Evolutionary conservation across 1,284 basidiomycete species (phyloP).

Genomic region (Rhodotorula sp.): DNA sequence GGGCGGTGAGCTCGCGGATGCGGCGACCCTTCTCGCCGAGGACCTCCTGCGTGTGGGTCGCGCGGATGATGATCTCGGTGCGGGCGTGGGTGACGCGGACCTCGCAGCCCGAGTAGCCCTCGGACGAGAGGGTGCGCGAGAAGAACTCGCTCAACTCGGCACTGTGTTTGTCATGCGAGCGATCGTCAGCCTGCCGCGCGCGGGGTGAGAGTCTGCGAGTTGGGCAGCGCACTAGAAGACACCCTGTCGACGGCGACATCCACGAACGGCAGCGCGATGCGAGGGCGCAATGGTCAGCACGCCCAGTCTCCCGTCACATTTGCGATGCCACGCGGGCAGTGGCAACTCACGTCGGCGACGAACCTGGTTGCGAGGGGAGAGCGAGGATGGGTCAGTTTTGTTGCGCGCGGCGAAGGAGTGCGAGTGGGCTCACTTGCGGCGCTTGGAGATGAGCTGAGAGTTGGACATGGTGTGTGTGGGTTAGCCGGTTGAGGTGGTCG

Average conservation of each 20-base stretch:
- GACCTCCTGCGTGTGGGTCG: slow-evolving; percentile 99
- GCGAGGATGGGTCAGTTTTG: slow-evolving; percentile 12
- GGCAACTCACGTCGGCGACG: slow-evolving; percentile 40
- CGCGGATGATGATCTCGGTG: slow-evolving; percentile 99
- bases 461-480: slow-evolving; percentile 25
- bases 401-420: neutral
- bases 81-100: slow-evolving; percentile 99
- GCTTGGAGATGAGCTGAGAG: slow-evolving; percentile 40
- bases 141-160: slow-evolving; percentile 51
- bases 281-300: neutral
- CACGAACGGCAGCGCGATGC: neutral
- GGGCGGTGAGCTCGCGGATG: slow-evolving; percentile 96
- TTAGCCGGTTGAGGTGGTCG: slow-evolving; percentile 10
- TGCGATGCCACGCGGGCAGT: no score
- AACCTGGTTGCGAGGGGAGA: slow-evolving; percentile 15
- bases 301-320: neutral
- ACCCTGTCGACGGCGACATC: slow-evolving; percentile 17
- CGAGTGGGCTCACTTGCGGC: slow-evolving; percentile 33
- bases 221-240: slow-evolving; percentile 40
- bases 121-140: slow-evolving; percentile 97
- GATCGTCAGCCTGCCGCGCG: neutral
- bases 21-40: slow-evolving; percentile 99
- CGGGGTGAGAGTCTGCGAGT: neutral
- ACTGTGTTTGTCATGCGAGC: slow-evolving; percentile 9
- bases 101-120: slow-evolving; percentile 99